Evolutionary conservation across 2,329 filamentous ascomycete species (phyloP), one percentile per base, ranked within the genome.

Genomic region (Monilinia laxa): DNA sequence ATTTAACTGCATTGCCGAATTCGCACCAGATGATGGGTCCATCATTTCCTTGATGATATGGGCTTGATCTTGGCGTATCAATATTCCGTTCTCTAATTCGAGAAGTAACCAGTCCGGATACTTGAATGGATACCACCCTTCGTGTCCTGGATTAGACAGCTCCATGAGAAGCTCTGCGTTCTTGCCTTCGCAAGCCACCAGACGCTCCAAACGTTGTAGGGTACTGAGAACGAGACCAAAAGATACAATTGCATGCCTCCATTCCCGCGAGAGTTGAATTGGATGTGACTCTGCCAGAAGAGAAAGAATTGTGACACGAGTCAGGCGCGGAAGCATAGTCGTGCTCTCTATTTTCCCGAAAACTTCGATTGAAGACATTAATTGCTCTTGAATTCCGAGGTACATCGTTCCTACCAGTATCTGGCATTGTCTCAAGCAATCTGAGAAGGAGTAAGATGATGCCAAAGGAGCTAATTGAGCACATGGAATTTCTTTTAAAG

Each of bases 1-100:
- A 69, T 90, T 90, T 2, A 91, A 75, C 71, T 90, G 87, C 78
- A 90, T 82, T 0, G 87, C 82, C 0, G 81, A 75, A 70, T 87
- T 90, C 0, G 73, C 38, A 0, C 71, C 74, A 0, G 72, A 73
- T 0, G 73, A 70, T 0, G 82, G 81, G 0, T 71, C 62, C 2
- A 80, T 82, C 84, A 92, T 91, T 25, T 82, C 73, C 0, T 66
- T 55, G 0, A 88, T 85, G 60, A 92, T 86, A 2, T 82, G 73
- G 4, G 68, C 69, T 49, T 73, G 71, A 0, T 85, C 81, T 0
- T 79, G 73, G 0, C 90, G 82, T 11, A 92, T 86, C 11, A 87
- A 72, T 1, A 92, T 79, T 0, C 82, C 81, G 45, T 81, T 85
- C 64, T 92, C 88, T 0, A 88, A 78, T 73, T 92, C 88, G 0